phyloP scores from a whole-genome alignment of 208 protist species.

The Histomonas meleagridis region DNA sequence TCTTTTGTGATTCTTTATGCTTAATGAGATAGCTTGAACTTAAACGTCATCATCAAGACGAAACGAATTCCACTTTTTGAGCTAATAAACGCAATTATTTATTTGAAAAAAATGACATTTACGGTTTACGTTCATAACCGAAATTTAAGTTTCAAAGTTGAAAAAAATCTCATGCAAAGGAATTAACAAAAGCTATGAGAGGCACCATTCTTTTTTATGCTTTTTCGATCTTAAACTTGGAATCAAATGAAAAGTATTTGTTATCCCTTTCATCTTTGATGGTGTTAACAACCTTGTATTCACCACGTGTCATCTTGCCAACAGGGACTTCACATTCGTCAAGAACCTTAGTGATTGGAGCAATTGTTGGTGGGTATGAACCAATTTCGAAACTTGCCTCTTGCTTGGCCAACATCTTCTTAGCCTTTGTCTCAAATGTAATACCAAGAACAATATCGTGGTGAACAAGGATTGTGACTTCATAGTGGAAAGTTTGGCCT shows the following conservation, averaged over 20 bases:
- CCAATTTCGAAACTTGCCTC: background rate
- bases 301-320: background rate
- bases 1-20: too few relatives aligned
- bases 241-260: background rate
- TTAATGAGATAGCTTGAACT: too few relatives aligned
- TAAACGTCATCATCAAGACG: too few relatives aligned
- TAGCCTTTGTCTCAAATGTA: background rate
- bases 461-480: background rate
- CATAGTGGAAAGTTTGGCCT: background rate
- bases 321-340: background rate
- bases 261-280: background rate
- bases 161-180: too few relatives aligned
- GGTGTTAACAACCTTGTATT: background rate
- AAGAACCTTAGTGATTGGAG: background rate
- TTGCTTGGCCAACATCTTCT: background rate
- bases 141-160: too few relatives aligned
- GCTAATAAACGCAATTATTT: too few relatives aligned
- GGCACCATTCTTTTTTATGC: background rate
- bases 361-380: constrained; percentile 20
- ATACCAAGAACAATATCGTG: background rate
- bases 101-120: too few relatives aligned
- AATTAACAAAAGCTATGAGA: too few relatives aligned
- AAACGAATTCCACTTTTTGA: too few relatives aligned
- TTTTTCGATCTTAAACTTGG: background rate
- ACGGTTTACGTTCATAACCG: too few relatives aligned